These are phyloP conservation scores for Cornus controversa DNA, from an alignment of 148 eudicot species.

Conservation along the genomic window DNA sequence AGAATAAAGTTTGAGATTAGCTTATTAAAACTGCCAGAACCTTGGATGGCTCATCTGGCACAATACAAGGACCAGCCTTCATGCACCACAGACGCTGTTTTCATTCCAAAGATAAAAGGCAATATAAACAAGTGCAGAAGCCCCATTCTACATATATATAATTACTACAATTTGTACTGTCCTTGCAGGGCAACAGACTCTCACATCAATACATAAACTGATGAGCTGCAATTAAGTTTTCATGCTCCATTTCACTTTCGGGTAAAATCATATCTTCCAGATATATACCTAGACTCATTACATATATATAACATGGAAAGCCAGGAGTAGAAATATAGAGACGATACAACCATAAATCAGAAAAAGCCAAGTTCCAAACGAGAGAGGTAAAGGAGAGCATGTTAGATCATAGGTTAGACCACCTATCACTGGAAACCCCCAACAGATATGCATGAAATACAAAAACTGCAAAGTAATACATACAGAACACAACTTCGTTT, in stretches of 20 bases:
- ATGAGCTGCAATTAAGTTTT: background rate
- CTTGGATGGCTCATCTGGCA: too few species aligned
- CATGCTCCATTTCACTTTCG: background rate
- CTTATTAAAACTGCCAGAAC: too few species aligned
- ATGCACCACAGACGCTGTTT: too few species aligned
- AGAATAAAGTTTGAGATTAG: too few species aligned
- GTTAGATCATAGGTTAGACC: background rate
- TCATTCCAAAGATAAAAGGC: too few species aligned
- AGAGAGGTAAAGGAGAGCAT: background rate
- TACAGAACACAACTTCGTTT: background rate
- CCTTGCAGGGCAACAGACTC: too few species aligned
- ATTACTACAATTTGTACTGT: too few species aligned
- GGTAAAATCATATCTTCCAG: background rate
- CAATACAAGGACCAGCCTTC: too few species aligned
- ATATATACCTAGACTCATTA: background rate
- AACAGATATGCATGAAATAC: background rate
- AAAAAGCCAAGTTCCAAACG: background rate
- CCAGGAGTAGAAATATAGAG: background rate
- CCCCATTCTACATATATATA: too few species aligned
- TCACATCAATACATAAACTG: background rate
- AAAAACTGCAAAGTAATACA: background rate
- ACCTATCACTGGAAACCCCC: background rate
- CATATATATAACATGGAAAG: background rate
- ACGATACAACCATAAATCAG: constrained; percentile 11
- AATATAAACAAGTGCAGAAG: too few species aligned